Base-by-base conservation (phyloP, 2,329 filamentous ascomycete genomes). In the Epichloe gansuensis region DNA sequence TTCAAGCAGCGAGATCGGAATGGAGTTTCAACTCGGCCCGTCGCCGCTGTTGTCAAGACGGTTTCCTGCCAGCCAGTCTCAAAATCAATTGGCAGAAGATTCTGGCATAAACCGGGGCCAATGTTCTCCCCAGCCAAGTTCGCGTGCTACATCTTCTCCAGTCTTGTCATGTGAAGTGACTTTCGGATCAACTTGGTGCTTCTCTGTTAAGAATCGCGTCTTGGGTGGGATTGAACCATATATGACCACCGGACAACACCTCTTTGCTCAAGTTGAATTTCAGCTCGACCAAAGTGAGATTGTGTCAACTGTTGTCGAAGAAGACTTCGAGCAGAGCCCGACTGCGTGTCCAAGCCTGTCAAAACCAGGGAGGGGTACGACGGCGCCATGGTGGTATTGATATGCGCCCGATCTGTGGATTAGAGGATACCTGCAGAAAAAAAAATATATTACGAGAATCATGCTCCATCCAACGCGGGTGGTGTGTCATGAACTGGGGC, bases 401-500 rank as follows among this genome's bases (percentile, higher is more conserved):
- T 50, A 21, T 25, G 46, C 42, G 34, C 50, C 35, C 28, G 23
- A 12, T 49, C 12, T 43, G 43, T 17, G 23, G 34, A 31, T 34
- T 44, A 41, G 13, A 41, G 38, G 15, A 50, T 50, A n/a, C 17
- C 28, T 34, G 39, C 28, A 41, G 39, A 23, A 35, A 37, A 43
- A 9, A 9, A 21, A 21, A 12, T 13, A 31, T 28, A 25, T 42
- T 23, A 25, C 39, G n/a, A 50, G 45, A 35, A 9, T 23, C 39
- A 7, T 15, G 9, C 31, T 12, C 46, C 25, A 42, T 42, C 34
- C 42, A 44, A 38, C 17, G 21, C 13, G 28, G 45, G 25, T 50
- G 42, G 42, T 53, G 47, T 50, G 37, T 39, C 31, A 37, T 46
- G 25, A 13, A 46, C 23, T 37, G 37, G 43, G 52, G 47, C 43